Evolutionary conservation across 495 filamentous ascomycete genomes (phyloP).

Genomic region (Podospora sp.): DNA sequence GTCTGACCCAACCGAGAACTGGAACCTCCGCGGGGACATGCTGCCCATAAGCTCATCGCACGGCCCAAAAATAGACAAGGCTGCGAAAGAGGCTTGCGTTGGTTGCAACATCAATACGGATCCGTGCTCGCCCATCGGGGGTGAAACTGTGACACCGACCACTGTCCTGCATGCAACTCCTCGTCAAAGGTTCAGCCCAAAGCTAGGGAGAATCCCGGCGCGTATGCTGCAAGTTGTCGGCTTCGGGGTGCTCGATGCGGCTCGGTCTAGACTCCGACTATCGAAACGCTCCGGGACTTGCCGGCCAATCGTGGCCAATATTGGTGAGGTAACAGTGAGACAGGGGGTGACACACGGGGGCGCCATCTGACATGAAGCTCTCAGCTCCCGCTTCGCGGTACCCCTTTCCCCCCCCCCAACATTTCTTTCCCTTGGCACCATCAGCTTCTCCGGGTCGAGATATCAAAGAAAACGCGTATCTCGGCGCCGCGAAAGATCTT

Average conservation of each 20-base stretch:
- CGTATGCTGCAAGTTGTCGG: neutral
- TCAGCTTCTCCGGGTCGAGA: no score
- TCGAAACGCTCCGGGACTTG: neutral
- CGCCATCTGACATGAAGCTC: neutral
- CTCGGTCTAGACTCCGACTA: neutral
- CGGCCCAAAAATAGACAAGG: conserved; percentile 14
- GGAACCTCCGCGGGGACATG: no score
- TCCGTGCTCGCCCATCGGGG: neutral
- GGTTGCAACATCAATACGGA: neutral
- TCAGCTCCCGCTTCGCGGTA: neutral
- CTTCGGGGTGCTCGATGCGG: neutral
- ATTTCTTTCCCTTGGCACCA: neutral
- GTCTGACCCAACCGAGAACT: neutral
- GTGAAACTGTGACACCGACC: neutral
- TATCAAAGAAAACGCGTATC: no score
- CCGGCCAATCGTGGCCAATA: conserved; percentile 1
- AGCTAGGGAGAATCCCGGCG: neutral
- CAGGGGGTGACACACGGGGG: neutral
- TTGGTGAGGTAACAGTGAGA: no score
- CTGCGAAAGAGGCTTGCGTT: neutral
- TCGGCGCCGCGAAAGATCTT: no score
- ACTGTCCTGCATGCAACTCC: neutral
- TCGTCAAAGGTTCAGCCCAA: neutral
- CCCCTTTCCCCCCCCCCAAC: neutral
- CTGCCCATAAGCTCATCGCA: neutral